phyloP scores from a whole-genome alignment of 257 asterid genomes.

The Salvia rosmarinus region DNA sequence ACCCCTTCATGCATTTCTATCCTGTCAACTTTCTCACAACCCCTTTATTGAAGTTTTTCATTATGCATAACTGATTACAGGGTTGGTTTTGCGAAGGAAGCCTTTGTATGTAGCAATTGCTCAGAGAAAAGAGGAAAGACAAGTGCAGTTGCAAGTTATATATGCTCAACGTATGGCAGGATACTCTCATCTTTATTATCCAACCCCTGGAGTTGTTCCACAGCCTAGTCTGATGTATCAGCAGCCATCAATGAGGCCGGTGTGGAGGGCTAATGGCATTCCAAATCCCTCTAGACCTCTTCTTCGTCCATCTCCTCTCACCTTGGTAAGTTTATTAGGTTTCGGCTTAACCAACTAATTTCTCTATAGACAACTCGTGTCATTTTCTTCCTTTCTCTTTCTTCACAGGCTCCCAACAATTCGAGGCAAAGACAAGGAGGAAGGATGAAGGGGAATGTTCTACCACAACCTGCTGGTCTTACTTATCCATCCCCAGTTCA shows the following conservation, averaged over 20 bases:
- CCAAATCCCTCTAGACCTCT: constrained; percentile 50
- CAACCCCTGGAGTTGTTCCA: constrained; percentile 55
- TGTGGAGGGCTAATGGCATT: constrained; percentile 69
- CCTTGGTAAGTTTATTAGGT: constrained; percentile 55
- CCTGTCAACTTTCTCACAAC: not conserved
- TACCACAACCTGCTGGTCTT: constrained; percentile 47
- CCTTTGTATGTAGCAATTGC: constrained; percentile 81
- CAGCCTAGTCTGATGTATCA: constrained; percentile 60
- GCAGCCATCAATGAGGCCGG: constrained; percentile 61
- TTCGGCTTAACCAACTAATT: constrained; percentile 5
- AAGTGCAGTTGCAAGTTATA: constrained; percentile 59
- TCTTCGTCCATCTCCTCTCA: constrained; percentile 55
- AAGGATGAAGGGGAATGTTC: constrained; percentile 53
- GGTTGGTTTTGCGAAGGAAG: constrained; percentile 67
- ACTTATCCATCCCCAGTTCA: constrained; percentile 46
- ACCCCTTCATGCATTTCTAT: constrained; percentile 11
- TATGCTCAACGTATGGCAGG: constrained; percentile 65
- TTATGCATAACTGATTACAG: constrained; percentile 44
- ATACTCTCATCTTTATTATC: constrained; percentile 67
- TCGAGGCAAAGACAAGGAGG: constrained; percentile 69
- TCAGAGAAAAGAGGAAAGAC: constrained; percentile 87
- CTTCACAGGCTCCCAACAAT: constrained; percentile 49
- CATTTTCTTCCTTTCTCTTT: not conserved
- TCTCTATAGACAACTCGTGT: not conserved
- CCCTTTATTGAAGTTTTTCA: not conserved